Evolutionary conservation across 177 flowering plant genomes (phyloP), one percentile per base, ranked within the genome.

Genomic region (Vitis hybrid): DNA sequence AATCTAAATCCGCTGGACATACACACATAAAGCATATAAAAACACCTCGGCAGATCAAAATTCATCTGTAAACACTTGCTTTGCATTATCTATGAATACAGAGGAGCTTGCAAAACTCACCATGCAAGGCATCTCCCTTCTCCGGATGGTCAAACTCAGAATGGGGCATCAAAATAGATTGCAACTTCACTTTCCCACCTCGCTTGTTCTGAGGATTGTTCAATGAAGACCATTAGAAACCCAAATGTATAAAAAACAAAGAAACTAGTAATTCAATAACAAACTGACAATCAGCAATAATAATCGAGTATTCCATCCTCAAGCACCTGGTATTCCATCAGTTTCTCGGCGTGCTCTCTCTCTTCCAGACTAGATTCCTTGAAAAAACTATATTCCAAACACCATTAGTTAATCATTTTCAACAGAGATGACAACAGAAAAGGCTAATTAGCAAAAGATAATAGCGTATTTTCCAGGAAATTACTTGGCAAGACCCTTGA

Each of bases 301-400:
- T 5, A 6, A 7, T 40, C 6, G 46, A 5, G 8, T 40, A 1
- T 40, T 40, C 46, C 2, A 46, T 21, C 11, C 35, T 21, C 48
- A 77, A 72, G 67, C 13, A 95, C 98, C 97, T 95, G 99, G 66
- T 95, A 95, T 72, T 91, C 87, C 92, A 95, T 95, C 62, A 95
- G 73, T 65, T 88, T 86, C 86, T 93, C 97, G 21, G 97, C 99
- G 68, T 93, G 99, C 13, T 81, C 87, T 72, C 98, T 85, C 67
- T 95, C 99, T 67, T 93, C 99, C 3, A 46, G 73, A 56, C 99
- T 95, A 0, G 99, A 81, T 67, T 90, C 97, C 87, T 93, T 91
- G 79, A 95, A 95, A 66, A 91, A 95, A 73, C 99, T 95, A 59
- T 64, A 13, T 8, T 8, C 11, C 46, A 40, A 70, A 63, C 48